Conservation (phyloP, 345 rosid species). For the Murraya koenigii region DNA sequence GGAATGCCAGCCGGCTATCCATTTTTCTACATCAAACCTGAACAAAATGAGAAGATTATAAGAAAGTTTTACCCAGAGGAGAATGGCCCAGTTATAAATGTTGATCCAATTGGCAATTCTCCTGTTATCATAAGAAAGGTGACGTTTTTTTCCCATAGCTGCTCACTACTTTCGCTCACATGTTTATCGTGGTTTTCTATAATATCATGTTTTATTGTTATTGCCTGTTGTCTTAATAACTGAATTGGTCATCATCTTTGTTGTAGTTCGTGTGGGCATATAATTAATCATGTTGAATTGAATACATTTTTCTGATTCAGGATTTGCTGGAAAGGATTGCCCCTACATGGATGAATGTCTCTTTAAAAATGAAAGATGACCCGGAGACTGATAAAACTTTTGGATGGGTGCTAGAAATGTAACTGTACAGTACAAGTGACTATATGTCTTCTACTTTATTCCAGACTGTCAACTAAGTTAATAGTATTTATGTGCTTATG, state of each 20-base stretch:
- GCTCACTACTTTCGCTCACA: not conserved
- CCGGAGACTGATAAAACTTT: constrained; percentile 92
- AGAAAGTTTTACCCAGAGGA: constrained; percentile 72
- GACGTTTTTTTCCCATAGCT: not conserved
- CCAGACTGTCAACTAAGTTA: not conserved
- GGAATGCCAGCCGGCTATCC: constrained; percentile 79
- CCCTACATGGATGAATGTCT: constrained; percentile 98
- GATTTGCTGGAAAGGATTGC: constrained; percentile 76
- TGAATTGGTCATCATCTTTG: not conserved
- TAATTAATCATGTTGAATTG: not conserved
- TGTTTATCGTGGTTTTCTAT: not conserved
- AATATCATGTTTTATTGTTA: not conserved
- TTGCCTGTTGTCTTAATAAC: not conserved
- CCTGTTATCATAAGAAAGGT: constrained; percentile 88
- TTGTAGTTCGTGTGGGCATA: constrained; percentile 12
- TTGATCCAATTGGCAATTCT: constrained; percentile 89
- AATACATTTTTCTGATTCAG: constrained; percentile 34
- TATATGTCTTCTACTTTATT: not conserved
- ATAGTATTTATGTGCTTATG: constrained; percentile 13
- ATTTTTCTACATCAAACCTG: constrained; percentile 85
- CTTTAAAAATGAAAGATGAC: constrained; percentile 86
- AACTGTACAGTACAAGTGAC: constrained; percentile 27
- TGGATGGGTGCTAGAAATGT: constrained; percentile 99
- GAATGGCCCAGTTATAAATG: constrained; percentile 67
- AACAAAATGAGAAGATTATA: constrained; percentile 44